Evolutionary conservation across 495 filamentous ascomycete genomes (phyloP).

Genomic region (Penicillium cosmopolitanum): DNA sequence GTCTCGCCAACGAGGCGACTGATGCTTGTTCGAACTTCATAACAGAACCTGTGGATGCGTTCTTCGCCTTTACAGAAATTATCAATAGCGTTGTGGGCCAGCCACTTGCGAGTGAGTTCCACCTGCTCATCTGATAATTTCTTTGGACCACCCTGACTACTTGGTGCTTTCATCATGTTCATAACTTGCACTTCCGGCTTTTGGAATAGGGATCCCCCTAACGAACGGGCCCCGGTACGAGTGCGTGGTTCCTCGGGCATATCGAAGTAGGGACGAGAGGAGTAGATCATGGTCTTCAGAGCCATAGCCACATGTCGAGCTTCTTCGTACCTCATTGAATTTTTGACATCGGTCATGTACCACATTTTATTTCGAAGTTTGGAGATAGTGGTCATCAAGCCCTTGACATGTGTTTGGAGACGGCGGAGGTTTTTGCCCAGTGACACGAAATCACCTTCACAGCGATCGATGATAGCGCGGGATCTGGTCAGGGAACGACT

Average conservation of each 20-base stretch:
- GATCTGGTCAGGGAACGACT: conserved; percentile 40
- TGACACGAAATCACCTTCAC: conserved; percentile 44
- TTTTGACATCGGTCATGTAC: conserved; percentile 95
- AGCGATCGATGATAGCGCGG: conserved; percentile 45
- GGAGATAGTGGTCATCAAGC: conserved; percentile 37
- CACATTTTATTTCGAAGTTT: conserved; percentile 89
- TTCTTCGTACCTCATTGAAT: conserved; percentile 88
- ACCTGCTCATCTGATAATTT: conserved; percentile 97
- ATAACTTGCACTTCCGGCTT: conserved; percentile 85
- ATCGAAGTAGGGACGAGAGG: conserved; percentile 47
- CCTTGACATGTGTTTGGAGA: conserved; percentile 41
- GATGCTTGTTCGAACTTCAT: conserved; percentile 86
- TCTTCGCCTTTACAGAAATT: conserved; percentile 97
- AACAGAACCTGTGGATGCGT: conserved; percentile 90
- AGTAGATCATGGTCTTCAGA: conserved; percentile 82
- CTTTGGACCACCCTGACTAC: conserved; percentile 86
- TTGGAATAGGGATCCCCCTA: conserved; percentile 68
- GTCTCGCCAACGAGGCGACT: conserved; percentile 85
- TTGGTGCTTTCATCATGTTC: conserved; percentile 80
- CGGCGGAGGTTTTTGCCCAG: conserved; percentile 41
- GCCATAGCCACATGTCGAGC: conserved; percentile 85
- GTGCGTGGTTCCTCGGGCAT: conserved; percentile 49
- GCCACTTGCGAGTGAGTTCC: conserved; percentile 82
- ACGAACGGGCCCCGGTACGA: conserved; percentile 51
- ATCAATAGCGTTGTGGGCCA: conserved; percentile 79